Percentiles rank a stretch among this genome's conserved stretches.
Evolutionary conservation across 1,284 basidiomycete species (phyloP).

Genomic region (Rhodotorula sp.): DNA sequence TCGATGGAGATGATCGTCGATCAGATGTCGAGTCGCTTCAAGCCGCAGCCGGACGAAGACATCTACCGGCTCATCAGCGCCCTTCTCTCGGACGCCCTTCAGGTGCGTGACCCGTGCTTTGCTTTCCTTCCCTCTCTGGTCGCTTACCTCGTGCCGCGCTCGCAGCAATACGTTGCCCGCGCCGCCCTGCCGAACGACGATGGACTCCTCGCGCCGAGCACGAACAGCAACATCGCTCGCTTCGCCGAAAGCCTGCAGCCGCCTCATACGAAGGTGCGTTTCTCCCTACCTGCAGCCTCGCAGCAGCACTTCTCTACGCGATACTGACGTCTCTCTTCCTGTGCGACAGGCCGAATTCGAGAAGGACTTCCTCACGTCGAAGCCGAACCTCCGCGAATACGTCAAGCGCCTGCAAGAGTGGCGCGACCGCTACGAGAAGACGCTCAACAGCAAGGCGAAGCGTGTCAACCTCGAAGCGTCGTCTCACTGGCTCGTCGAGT

Average conservation of each 20-base stretch:
- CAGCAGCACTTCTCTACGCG: neutral
- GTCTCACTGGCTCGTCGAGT: slow-evolving; percentile 93
- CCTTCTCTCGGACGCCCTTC: slow-evolving; percentile 64
- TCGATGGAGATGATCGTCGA: slow-evolving; percentile 98
- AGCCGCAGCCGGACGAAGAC: slow-evolving; percentile 87
- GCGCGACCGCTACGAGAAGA: slow-evolving; percentile 86
- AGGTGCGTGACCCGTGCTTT: slow-evolving; percentile 42
- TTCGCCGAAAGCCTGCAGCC: slow-evolving; percentile 65
- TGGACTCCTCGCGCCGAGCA: slow-evolving; percentile 63
- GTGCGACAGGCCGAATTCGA: slow-evolving; percentile 74
- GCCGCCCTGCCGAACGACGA: slow-evolving; percentile 60
- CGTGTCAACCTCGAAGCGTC: slow-evolving; percentile 83
- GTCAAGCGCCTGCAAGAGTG: slow-evolving; percentile 85
- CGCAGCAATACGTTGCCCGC: slow-evolving; percentile 68
- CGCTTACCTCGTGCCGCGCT: slow-evolving; percentile 17
- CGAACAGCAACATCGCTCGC: slow-evolving; percentile 61
- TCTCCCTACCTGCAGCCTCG: neutral
- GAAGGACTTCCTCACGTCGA: slow-evolving; percentile 81
- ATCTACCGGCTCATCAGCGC: slow-evolving; percentile 88
- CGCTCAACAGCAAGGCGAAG: slow-evolving; percentile 77
- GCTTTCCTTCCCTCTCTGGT: neutral
- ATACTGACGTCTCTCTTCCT: neutral
- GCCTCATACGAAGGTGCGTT: slow-evolving; percentile 27
- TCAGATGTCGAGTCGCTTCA: slow-evolving; percentile 88
- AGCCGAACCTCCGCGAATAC: slow-evolving; percentile 81